A percentile compares a stretch with the other conserved stretches of the same genome.
These are phyloP conservation scores for Leccinum rimulosum DNA, from an alignment of 768 basidiomycete genomes.

Conservation along the genomic window DNA sequence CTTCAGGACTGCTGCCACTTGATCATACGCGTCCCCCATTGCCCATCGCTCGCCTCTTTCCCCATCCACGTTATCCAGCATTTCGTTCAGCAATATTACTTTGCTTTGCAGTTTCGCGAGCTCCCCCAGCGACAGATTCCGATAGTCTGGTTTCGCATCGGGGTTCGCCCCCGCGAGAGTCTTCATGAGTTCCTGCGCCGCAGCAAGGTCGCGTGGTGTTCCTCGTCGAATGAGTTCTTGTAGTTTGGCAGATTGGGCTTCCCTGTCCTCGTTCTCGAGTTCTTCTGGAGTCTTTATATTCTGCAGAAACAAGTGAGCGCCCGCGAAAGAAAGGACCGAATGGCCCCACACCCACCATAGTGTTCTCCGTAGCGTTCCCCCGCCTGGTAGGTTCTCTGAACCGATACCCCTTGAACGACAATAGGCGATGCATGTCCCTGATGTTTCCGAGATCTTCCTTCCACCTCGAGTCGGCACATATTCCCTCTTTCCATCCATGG, in stretches of 20 bases:
- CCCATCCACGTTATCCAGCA: conserved; percentile 88
- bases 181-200: conserved; percentile 98
- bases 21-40: conserved; percentile 91
- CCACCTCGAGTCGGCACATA: conserved; percentile 86
- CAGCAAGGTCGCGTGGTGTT: conserved; percentile 91
- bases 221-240: conserved; percentile 97
- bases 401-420: conserved; percentile 91
- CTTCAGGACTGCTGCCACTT: conserved; percentile 82
- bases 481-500: conserved; percentile 90
- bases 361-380: conserved; percentile 14
- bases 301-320: conserved; percentile 37
- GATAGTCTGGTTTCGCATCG: conserved; percentile 91
- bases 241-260: conserved; percentile 95
- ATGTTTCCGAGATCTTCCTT: conserved; percentile 97
- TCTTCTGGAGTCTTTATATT: conserved; percentile 94
- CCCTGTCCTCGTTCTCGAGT: conserved; percentile 92
- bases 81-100: conserved; percentile 93
- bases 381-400: conserved; percentile 52
- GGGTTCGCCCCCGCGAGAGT: conserved; percentile 92
- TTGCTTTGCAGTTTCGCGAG: conserved; percentile 94
- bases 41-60: conserved; percentile 75
- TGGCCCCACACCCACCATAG: conserved; percentile 19
- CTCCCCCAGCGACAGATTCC: conserved; percentile 83
- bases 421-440: conserved; percentile 91
- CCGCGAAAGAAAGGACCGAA: neutral